Conservation (phyloP, 257 asterid species). For the Coffea eugenioides region DNA sequence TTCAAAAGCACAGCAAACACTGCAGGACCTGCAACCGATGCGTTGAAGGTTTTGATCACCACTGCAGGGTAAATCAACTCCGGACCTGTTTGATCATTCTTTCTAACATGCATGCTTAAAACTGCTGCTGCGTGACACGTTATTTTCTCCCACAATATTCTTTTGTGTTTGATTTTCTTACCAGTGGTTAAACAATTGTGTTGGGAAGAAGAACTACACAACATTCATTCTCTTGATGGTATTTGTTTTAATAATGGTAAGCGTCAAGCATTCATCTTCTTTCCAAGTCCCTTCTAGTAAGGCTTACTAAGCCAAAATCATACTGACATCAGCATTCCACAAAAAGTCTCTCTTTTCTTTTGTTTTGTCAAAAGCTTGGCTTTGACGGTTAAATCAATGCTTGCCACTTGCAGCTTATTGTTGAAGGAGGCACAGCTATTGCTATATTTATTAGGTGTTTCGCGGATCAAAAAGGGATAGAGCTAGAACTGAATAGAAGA, state of each 20-base stretch:
- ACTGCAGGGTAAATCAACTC: constrained; percentile 73
- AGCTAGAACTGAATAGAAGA: constrained; percentile 50
- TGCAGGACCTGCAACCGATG: constrained; percentile 97
- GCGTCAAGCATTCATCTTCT: constrained; percentile 18
- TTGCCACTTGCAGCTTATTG: constrained; percentile 55
- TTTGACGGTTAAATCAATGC: constrained; percentile 19
- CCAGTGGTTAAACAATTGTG: constrained; percentile 98
- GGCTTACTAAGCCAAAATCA: neutral
- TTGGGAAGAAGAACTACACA: constrained; percentile 94
- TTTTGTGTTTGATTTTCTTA: constrained; percentile 18
- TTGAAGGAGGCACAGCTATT: constrained; percentile 84
- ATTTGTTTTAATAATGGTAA: constrained; percentile 78
- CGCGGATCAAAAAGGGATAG: constrained; percentile 64
- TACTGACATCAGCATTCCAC: neutral
- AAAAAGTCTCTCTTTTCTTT: neutral
- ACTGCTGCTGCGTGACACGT: neutral
- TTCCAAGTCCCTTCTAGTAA: neutral
- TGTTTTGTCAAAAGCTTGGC: too few species aligned
- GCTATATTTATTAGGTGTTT: constrained; percentile 92
- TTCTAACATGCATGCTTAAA: neutral
- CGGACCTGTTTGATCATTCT: neutral
- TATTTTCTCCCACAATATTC: neutral
- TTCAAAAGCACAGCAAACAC: constrained; percentile 89
- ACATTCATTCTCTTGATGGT: constrained; percentile 87
- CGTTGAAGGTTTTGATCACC: constrained; percentile 98